These are phyloP conservation scores for Phytopythium kandeliae DNA, from an alignment of 352 stramenopile species.

Conservation along the genomic window DNA sequence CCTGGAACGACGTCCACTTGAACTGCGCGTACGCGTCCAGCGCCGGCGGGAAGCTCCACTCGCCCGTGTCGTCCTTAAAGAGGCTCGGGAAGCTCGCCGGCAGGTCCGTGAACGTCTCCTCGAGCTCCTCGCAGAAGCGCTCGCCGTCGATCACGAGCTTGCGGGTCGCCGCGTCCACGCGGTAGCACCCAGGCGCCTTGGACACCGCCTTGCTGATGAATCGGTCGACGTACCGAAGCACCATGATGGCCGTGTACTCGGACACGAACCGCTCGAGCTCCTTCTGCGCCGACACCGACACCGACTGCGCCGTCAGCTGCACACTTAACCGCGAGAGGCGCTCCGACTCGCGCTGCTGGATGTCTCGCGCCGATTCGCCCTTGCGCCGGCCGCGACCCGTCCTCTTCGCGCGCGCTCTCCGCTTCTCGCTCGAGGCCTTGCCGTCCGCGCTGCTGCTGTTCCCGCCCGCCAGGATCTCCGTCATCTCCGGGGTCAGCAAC, in stretches of 20 bases:
- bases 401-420: constrained; percentile 7
- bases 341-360: constrained; percentile 37
- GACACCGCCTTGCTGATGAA: constrained; percentile 72
- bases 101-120: constrained; percentile 57
- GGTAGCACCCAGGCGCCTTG: constrained; percentile 65
- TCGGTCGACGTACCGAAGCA: constrained; percentile 73
- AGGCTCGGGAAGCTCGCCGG: constrained; percentile 42
- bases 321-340: constrained; percentile 52
- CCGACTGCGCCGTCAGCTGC: constrained; percentile 52
- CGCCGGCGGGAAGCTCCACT: constrained; percentile 53
- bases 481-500: constrained; percentile 5
- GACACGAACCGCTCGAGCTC: constrained; percentile 59
- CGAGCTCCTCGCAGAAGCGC: constrained; percentile 60
- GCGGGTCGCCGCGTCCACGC: constrained; percentile 31
- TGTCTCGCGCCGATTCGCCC: constrained; percentile 30
- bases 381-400: constrained; percentile 14
- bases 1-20: constrained; percentile 75
- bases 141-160: constrained; percentile 61
- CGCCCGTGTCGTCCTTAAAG: constrained; percentile 40
- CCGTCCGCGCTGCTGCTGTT: constrained; percentile 13
- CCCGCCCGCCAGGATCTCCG: constrained; percentile 16
- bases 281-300: constrained; percentile 66
- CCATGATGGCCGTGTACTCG: constrained; percentile 80
- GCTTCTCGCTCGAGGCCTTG: constrained; percentile 18
- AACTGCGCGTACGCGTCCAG: constrained; percentile 72